Evolutionary conservation across 1,284 basidiomycete species (phyloP).

Genomic region (Heterobasidion annosum): DNA sequence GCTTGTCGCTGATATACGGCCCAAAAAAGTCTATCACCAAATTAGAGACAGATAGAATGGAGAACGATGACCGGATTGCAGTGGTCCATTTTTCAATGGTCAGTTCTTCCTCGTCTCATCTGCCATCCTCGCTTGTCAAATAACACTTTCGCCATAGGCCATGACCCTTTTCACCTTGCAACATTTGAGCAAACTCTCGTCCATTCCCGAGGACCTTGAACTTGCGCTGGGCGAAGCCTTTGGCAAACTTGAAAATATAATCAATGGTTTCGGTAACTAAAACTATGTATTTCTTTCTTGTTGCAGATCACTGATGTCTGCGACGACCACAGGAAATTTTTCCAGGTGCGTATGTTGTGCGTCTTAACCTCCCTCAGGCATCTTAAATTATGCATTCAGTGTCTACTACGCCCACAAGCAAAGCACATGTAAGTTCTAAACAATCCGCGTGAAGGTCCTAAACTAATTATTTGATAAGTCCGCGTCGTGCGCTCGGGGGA

Average conservation of each 20-base stretch:
- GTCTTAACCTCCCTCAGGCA: not conserved
- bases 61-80: conserved; percentile 17
- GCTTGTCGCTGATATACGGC: not conserved
- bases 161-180: conserved; percentile 6
- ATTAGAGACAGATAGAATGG: conserved; percentile 15
- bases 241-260: not conserved
- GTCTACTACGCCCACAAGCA: conserved; percentile 15
- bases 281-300: not conserved
- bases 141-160: not conserved
- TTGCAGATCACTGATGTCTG: not conserved
- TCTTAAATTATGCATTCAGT: not conserved
- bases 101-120: not conserved
- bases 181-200: conserved; percentile 1
- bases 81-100: conserved; percentile 13
- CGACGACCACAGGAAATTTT: not conserved
- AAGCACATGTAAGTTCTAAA: conserved; percentile 5
- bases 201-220: not conserved
- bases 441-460: conserved; percentile 4
- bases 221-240: not conserved
- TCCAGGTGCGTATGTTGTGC: not conserved
- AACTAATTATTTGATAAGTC: conserved; percentile 3
- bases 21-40: conserved; percentile 14
- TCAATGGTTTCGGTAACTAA: conserved; percentile 6
- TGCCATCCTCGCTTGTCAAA: not conserved
- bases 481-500: conserved; percentile 13